These are phyloP conservation scores for Diplocarpon mali DNA, from an alignment of 2,329 filamentous ascomycete genomes.

Conservation along the genomic window DNA sequence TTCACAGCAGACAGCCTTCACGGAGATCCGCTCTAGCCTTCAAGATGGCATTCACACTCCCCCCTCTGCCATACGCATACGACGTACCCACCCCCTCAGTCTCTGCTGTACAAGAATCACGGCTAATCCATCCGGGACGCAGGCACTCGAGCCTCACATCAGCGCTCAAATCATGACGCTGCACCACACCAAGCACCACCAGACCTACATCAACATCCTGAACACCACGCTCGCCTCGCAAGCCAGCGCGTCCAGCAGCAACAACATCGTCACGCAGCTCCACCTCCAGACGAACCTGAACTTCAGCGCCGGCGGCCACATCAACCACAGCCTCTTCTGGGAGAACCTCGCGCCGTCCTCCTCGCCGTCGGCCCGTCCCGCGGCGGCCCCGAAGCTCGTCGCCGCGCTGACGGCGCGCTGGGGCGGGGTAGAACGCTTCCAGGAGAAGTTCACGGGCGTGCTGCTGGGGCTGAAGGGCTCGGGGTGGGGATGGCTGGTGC, in stretches of 20 bases:
- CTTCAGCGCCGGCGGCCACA: conserved; percentile 86
- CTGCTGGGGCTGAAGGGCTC: conserved; percentile 69
- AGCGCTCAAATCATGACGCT: conserved; percentile 72
- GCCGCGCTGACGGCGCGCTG: conserved; percentile 53
- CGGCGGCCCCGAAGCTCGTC: conserved; percentile 45
- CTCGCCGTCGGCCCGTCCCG: conserved; percentile 44
- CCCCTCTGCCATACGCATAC: conserved; percentile 50
- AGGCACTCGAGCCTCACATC: conserved; percentile 65
- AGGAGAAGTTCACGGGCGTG: conserved; percentile 50
- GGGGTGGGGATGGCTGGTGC: conserved; percentile 82
- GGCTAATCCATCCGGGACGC: not conserved
- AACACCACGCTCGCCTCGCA: conserved; percentile 56
- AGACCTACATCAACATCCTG: conserved; percentile 66
- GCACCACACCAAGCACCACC: conserved; percentile 70
- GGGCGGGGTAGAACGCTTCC: conserved; percentile 57
- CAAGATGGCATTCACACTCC: conserved; percentile 41
- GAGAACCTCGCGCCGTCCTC: conserved; percentile 59
- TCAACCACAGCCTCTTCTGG: conserved; percentile 93
- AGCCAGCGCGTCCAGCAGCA: conserved; percentile 40
- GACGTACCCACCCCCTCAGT: not conserved
- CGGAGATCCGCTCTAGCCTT: not conserved
- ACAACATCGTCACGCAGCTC: conserved; percentile 53
- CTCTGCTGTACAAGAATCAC: not conserved
- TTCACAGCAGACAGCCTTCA: not conserved
- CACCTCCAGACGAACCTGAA: conserved; percentile 61